Base-by-base conservation (phyloP, 768 basidiomycete genomes). In the Kwoniella sp. region DNA sequence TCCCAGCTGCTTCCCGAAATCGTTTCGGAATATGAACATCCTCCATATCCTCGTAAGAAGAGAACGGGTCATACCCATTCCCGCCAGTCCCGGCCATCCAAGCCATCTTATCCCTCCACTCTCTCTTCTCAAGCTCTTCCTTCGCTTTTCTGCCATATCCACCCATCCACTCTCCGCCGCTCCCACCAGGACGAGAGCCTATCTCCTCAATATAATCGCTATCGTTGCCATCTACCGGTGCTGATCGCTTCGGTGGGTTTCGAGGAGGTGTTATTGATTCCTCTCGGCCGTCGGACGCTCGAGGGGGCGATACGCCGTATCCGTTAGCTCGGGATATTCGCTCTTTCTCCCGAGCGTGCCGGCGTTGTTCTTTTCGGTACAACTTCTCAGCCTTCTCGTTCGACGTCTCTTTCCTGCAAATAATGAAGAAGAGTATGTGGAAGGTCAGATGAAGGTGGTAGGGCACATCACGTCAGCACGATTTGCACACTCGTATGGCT, bases 21-120 rank as follows among this genome's bases (percentile, higher is more conserved):
- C 90, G 84, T 68, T 85, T 83, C 4, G 91, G 91, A 2, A 92
- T 81, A 77, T 90, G 89, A 1, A 84, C 83, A 76, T 86, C 61
- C 15, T 54, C 51, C n/a, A 54, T 25, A 48, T 13, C 13, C 55
- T 46, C 21, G 33, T 36, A 49, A 21, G 48, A 4, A 10, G 48
- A 22, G 10, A 24, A 26, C 13, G 24, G 26, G 24, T 52, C 30
- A 19, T 27, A 40, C 26, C 33, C 25, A n/a, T 22, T 2, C 13
- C 48, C 58, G 63, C 6, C 4, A 2, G 48, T 24, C 15, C 52
- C 25, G 19, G 61, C 59, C 62, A 70, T 55, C 69, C 64, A 70
- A 29, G 54, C 60, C 33, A 70, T 33, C 50, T 58, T 56, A 40
- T 70, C 72, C 26, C 56, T 58, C 51, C 51, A 59, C 47, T 71